A percentile compares a stretch with the other conserved stretches of the same genome.
Evolutionary conservation across 495 filamentous ascomycete species (phyloP).

Genomic region (Penicillium malachiteum): DNA sequence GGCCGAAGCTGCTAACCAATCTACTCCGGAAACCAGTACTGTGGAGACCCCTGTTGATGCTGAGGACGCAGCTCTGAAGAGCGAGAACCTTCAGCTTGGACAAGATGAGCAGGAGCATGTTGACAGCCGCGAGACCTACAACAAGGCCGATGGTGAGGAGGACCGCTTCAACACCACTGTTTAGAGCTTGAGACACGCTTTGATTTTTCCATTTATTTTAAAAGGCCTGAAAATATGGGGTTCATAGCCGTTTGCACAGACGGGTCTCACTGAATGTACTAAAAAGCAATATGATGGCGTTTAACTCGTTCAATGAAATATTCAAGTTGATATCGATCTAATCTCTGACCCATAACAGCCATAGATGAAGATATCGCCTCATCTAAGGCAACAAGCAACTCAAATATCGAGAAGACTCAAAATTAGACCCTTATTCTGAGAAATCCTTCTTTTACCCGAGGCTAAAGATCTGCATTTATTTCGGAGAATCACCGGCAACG

Average conservation of each 20-base stretch:
- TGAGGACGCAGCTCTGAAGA: constrained; percentile 36
- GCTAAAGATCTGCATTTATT: constrained; percentile 10
- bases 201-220: too few relatives aligned
- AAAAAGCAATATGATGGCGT: neutral
- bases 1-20: constrained; percentile 2
- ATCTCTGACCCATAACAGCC: too few relatives aligned
- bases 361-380: too few relatives aligned
- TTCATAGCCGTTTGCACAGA: neutral
- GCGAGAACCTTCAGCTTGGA: constrained; percentile 38
- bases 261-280: neutral
- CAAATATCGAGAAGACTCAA: too few relatives aligned
- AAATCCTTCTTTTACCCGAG: neutral
- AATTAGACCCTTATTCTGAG: too few relatives aligned
- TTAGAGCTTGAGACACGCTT: constrained; percentile 12
- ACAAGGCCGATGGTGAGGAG: constrained; percentile 43
- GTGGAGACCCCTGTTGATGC: constrained; percentile 24
- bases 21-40: constrained; percentile 20
- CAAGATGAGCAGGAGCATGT: constrained; percentile 40
- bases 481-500: constrained; percentile 24
- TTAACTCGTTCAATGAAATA: neutral
- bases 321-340: neutral
- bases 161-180: constrained; percentile 46
- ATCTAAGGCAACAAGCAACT: too few relatives aligned
- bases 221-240: too few relatives aligned
- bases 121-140: constrained; percentile 39